These are phyloP conservation scores for Trichoderma hamatum DNA, from an alignment of 2,329 filamentous ascomycete genomes.

Conservation along the genomic window DNA sequence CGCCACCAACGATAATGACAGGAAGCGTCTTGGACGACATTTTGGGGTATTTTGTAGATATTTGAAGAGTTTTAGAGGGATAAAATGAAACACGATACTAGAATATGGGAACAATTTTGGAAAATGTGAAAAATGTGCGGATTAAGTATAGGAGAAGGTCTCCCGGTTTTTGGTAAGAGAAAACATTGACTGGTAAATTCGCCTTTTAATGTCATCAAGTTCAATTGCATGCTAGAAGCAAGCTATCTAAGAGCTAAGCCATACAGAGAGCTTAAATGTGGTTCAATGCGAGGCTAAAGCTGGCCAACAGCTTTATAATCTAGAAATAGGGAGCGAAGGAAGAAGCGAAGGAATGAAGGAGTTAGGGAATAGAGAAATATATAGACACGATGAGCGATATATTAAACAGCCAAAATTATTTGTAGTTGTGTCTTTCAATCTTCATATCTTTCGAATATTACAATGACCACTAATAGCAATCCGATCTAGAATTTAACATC, in stretches of 20 bases:
- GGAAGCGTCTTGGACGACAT: background rate
- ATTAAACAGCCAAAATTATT: background rate
- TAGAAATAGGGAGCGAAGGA: background rate
- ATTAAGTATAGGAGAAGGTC: background rate
- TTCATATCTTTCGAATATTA: background rate
- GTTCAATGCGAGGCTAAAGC: background rate
- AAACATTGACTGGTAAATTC: too few species aligned
- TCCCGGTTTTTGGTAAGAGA: background rate
- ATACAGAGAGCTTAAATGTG: background rate
- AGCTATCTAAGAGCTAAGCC: too few species aligned
- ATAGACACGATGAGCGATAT: background rate
- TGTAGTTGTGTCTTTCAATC: background rate
- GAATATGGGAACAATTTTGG: background rate
- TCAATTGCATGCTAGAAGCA: too few species aligned
- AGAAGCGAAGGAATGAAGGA: background rate
- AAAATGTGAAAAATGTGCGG: background rate
- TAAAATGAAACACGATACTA: background rate
- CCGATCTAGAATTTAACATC: background rate
- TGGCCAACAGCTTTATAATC: background rate
- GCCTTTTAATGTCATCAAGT: background rate
- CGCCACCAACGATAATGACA: conserved; percentile 39
- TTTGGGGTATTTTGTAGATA: background rate
- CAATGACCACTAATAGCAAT: background rate
- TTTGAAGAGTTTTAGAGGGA: background rate
- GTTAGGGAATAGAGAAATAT: background rate